A percentile compares a stretch with the other conserved stretches of the same genome.
These are phyloP conservation scores for Gastrolobium villosum DNA, from an alignment of 306 rosid species.

Conservation along the genomic window DNA sequence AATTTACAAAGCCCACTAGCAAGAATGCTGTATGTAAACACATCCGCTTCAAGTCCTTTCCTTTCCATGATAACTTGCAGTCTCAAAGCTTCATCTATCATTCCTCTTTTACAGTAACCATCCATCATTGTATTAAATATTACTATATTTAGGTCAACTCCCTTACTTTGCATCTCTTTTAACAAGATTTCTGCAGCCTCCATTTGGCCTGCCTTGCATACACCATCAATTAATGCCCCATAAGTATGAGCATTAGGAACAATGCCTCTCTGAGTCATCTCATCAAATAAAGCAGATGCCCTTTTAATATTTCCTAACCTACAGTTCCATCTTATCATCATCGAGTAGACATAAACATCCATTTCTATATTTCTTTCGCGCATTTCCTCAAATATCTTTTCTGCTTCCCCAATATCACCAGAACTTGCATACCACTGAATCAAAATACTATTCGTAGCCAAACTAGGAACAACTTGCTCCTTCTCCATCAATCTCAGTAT, in stretches of 20 bases:
- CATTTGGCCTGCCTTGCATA: constrained; percentile 79
- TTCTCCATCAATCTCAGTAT: constrained; percentile 68
- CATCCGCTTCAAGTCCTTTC: constrained; percentile 71
- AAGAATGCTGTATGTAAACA: constrained; percentile 64
- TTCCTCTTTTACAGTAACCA: constrained; percentile 78
- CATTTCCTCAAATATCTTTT: constrained; percentile 72
- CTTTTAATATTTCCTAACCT: constrained; percentile 68
- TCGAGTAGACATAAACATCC: constrained; percentile 72
- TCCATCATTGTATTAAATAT: constrained; percentile 74
- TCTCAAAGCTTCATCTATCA: constrained; percentile 75
- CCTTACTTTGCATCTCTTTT: constrained; percentile 74
- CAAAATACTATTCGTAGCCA: constrained; percentile 63
- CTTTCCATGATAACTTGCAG: constrained; percentile 63
- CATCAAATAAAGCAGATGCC: constrained; percentile 79
- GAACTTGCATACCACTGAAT: constrained; percentile 65
- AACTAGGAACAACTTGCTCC: constrained; percentile 57
- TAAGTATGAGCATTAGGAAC: constrained; percentile 70
- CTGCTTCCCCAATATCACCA: constrained; percentile 64
- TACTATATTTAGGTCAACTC: constrained; percentile 61
- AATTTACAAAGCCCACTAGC: constrained; percentile 71
- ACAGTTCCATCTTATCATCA: constrained; percentile 76
- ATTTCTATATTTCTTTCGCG: constrained; percentile 57
- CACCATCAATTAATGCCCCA: constrained; percentile 71
- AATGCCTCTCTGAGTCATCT: constrained; percentile 63
- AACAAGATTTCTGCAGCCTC: constrained; percentile 74